A percentile compares a stretch with the other conserved stretches of the same genome.
phyloP scores from a whole-genome alignment of 192 early-diverging fungal genomes.

The Coemansia sp. region DNA sequence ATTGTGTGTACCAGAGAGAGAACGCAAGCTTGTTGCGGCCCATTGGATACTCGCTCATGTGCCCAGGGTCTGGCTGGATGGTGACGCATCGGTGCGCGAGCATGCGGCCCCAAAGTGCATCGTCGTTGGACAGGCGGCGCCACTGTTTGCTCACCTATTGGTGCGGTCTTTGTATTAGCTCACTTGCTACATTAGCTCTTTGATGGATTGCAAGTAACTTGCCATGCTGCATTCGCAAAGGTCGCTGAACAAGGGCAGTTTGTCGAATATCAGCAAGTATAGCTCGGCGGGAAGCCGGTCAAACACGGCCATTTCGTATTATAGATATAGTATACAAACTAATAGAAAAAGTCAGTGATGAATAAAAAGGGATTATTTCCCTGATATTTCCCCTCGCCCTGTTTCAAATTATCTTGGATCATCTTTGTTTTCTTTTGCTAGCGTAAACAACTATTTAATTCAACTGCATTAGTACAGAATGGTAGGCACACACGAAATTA shows the following conservation, averaged over 20 bases:
- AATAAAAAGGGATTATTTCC: background rate
- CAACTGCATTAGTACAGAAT: background rate
- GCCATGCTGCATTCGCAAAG: constrained; percentile 41
- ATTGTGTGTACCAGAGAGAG: constrained; percentile 26
- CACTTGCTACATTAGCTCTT: background rate
- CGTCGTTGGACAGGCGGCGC: constrained; percentile 22
- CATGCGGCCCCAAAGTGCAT: constrained; percentile 29
- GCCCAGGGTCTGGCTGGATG: background rate
- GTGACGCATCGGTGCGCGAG: constrained; percentile 16
- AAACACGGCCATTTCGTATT: background rate
- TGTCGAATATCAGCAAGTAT: constrained; percentile 23
- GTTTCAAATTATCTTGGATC: background rate
- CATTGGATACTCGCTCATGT: background rate
- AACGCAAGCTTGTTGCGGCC: constrained; percentile 30
- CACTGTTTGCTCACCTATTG: constrained; percentile 23
- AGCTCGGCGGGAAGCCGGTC: constrained; percentile 30
- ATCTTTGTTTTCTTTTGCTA: background rate
- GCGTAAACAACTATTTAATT: background rate
- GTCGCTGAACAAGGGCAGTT: constrained; percentile 15
- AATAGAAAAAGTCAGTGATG: background rate
- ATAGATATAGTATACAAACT: background rate
- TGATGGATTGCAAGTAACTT: background rate
- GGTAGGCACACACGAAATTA: background rate
- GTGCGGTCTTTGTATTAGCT: background rate
- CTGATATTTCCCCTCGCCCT: background rate